Percentiles rank a stretch among this genome's conserved stretches.
Evolutionary conservation across 2,329 filamentous ascomycete genomes (phyloP).

Genomic region (Hirsutella thompsonii): DNA sequence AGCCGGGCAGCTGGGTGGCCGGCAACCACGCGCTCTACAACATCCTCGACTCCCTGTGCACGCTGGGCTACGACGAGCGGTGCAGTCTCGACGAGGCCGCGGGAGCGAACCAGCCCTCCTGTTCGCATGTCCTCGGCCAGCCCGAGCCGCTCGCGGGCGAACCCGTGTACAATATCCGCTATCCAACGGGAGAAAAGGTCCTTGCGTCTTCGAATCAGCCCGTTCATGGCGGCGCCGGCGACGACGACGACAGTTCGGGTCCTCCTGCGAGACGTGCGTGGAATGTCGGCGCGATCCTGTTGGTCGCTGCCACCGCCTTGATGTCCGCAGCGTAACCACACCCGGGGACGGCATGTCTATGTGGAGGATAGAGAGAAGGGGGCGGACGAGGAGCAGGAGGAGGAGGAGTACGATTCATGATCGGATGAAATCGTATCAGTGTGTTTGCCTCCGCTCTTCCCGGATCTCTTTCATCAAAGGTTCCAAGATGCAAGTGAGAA

Average conservation of each 20-base stretch:
- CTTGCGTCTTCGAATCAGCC: slow-evolving; percentile 1
- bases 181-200: slow-evolving; percentile 29
- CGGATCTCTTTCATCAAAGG: too few species aligned
- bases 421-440: too few species aligned
- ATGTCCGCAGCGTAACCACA: too few species aligned
- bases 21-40: slow-evolving; percentile 36
- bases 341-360: too few species aligned
- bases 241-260: not conserved
- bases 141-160: slow-evolving; percentile 18
- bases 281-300: too few species aligned
- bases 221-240: not conserved
- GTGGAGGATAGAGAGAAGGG: too few species aligned
- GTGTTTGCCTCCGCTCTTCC: too few species aligned
- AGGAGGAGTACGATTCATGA: too few species aligned
- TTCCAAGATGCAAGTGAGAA: too few species aligned
- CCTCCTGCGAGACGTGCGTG: not conserved
- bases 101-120: slow-evolving; percentile 23
- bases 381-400: too few species aligned
- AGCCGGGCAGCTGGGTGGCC: slow-evolving; percentile 30
- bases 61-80: slow-evolving; percentile 29
- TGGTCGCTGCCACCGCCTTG: too few species aligned
- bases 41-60: slow-evolving; percentile 34
- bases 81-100: slow-evolving; percentile 32
- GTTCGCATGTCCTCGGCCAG: slow-evolving; percentile 27
- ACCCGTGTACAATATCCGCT: slow-evolving; percentile 34